Evolutionary conservation across 192 early-diverging fungal species (phyloP), one percentile per base, ranked within the genome.

Genomic region (Helicostylum pulchrum): DNA sequence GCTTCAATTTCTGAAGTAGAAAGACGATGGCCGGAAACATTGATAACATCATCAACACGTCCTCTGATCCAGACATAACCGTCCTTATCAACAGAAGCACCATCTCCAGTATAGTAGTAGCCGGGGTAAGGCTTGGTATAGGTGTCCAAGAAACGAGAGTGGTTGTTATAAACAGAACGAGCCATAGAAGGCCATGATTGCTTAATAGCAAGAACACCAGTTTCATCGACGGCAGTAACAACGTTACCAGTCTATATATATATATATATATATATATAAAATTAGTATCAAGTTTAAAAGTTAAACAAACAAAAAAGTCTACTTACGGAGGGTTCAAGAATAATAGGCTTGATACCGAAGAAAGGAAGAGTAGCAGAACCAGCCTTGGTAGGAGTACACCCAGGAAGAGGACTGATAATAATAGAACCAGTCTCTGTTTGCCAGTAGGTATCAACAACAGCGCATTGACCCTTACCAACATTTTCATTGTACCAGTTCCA

Each of bases 31-130:
- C 95, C 95, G 4, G 90, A 86, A 42, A 97, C 94, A 76, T 95
- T 96, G 74, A 97, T 96, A 23, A 97, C 95, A 71, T 97, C 71
- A 73, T 73, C 71, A 34, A 94, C 91, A 66, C 95, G 89, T 53
- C 95, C 95, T 50, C 90, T 85, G 65, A 98, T 88, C 95, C 95
- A 98, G 80, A 89, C 87, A 85, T 95, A 98, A 45, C 93, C 94
- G 65, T 98, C 96, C 54, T 86, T 80, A 73, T 98, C 96, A 53
- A 90, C 79, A 52, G 86, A 86, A 60, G 88, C 94, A 66, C 96
- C 96, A 76, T 98, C 96, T n/a, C 96, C 96, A 12, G 94, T 92
- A 76, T 95, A 98, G 83, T 98, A 98, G 83, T 88, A 93, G 48
- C 92, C 92, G 21, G 83, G 84, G 77, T 96, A 98, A n/a, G 90